These are phyloP conservation scores for Lichtheimia corymbifera DNA, from an alignment of 371 early-diverging fungal genomes.

Conservation along the genomic window DNA sequence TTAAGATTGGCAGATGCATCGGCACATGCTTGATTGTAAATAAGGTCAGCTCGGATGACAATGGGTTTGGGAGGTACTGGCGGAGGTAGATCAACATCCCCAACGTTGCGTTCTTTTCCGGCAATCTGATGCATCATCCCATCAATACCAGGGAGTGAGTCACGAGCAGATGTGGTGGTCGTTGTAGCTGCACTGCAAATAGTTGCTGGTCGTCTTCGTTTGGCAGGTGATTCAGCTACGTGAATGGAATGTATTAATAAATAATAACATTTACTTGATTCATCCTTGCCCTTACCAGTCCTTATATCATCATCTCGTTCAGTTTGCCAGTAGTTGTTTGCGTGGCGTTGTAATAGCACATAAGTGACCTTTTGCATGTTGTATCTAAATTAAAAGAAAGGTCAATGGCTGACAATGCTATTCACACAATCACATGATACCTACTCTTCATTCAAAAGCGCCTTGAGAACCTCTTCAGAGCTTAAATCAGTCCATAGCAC, in stretches of 20 bases:
- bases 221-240: constrained; percentile 9
- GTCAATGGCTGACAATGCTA: neutral
- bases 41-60: constrained; percentile 34
- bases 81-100: constrained; percentile 27
- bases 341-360: constrained; percentile 48
- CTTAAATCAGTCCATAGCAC: constrained; percentile 47
- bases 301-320: constrained; percentile 42
- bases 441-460: constrained; percentile 45
- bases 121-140: constrained; percentile 40
- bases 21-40: constrained; percentile 12
- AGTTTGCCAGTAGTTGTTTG: constrained; percentile 45
- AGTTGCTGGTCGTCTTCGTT: constrained; percentile 44
- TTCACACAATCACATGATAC: neutral
- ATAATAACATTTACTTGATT: too few relatives aligned
- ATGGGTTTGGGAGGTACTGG: constrained; percentile 49
- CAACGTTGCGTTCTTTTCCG: constrained; percentile 19
- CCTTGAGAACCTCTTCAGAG: constrained; percentile 31
- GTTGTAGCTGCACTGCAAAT: constrained; percentile 38
- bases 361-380: constrained; percentile 58
- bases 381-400: constrained; percentile 23
- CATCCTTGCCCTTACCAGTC: constrained; percentile 18
- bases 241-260: neutral
- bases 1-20: constrained; percentile 14
- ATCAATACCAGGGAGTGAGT: constrained; percentile 36
- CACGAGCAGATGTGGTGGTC: constrained; percentile 1